These are phyloP conservation scores for Tetracentron sinense DNA, from an alignment of 164 flowering plant species.

Conservation along the genomic window DNA sequence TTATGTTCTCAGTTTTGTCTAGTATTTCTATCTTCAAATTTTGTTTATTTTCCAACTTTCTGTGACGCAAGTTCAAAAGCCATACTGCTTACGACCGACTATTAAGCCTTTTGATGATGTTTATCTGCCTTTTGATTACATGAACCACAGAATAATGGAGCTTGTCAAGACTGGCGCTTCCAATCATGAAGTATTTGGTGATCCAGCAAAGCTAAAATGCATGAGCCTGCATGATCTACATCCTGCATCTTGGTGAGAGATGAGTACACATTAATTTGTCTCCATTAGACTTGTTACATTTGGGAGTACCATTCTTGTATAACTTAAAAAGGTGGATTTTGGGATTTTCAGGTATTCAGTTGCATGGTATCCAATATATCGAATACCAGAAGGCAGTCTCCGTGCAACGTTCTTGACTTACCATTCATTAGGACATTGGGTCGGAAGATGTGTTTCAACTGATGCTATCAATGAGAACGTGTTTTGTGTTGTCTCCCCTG, in stretches of 20 bases:
- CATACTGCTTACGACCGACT: not conserved
- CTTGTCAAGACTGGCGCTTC: slow-evolving; percentile 14
- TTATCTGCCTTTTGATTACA: not conserved
- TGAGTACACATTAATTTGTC: not conserved
- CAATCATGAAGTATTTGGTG: slow-evolving; percentile 11
- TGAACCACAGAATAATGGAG: slow-evolving; percentile 11
- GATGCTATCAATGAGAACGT: slow-evolving; percentile 3
- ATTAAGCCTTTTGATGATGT: not conserved
- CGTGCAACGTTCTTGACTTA: slow-evolving; percentile 25
- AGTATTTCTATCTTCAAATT: not conserved
- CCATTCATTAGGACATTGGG: slow-evolving; percentile 22
- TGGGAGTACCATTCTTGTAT: not conserved
- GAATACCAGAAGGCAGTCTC: slow-evolving; percentile 25
- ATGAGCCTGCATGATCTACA: slow-evolving; percentile 17
- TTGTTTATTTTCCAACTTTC: not conserved
- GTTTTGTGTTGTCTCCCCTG: slow-evolving; percentile 18
- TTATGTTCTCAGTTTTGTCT: too few relatives aligned
- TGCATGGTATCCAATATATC: slow-evolving; percentile 30
- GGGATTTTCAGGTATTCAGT: slow-evolving; percentile 26
- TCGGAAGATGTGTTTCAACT: slow-evolving; percentile 10
- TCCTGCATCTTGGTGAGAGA: slow-evolving; percentile 19
- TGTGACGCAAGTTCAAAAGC: too few relatives aligned
- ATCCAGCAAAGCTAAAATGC: slow-evolving; percentile 11
- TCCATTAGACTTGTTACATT: not conserved
- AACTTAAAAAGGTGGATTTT: not conserved